Evolutionary conservation across 1,284 basidiomycete species (phyloP), one percentile per base, ranked within the genome.

Genomic region (Tilletia horrida): DNA sequence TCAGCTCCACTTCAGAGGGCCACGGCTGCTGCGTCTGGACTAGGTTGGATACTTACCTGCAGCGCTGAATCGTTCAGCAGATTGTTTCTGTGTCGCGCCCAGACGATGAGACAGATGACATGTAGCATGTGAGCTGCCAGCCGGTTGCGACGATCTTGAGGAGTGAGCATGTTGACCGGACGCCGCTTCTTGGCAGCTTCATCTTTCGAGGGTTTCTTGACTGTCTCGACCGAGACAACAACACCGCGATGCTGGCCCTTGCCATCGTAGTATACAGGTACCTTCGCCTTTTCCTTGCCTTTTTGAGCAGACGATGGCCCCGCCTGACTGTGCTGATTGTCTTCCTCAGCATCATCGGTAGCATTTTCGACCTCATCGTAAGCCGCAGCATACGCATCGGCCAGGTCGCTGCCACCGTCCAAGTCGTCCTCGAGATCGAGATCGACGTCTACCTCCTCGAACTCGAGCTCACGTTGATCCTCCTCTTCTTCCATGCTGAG

Each of bases 31-130:
- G n/a, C n/a, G n/a, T n/a, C n/a, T n/a, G n/a, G n/a, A n/a, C n/a
- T n/a, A n/a, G n/a, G n/a, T n/a, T n/a, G n/a, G n/a, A 2, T 14
- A 68, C 79, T 52, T 23, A 92, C 93, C 76, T 95, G 91, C 13
- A 98, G 85, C 2, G 92, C 83, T 0, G 84, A 83, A 77, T 97
- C 91, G 70, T 92, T 93, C 21, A 93, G 82, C 90, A 91, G 94
- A 65, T 84, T 85, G 81, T 98, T 97, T 57, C 95, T 87, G 16
- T 88, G 84, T 42, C 86, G 84, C 2, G 90, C 89, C 76, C 90
- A 91, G 3, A 88, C 87, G 1, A 97, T 86, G 8, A 97, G 85
- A 16, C 87, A 84, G 3, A 96, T 72, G 4, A 76, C 76, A 40
- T 76, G 74, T 1, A 80, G 71, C 69, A 81, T 78, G 70, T 81